phyloP scores from a whole-genome alignment of 495 filamentous ascomycete genomes.

The Xylaria cubensis region DNA sequence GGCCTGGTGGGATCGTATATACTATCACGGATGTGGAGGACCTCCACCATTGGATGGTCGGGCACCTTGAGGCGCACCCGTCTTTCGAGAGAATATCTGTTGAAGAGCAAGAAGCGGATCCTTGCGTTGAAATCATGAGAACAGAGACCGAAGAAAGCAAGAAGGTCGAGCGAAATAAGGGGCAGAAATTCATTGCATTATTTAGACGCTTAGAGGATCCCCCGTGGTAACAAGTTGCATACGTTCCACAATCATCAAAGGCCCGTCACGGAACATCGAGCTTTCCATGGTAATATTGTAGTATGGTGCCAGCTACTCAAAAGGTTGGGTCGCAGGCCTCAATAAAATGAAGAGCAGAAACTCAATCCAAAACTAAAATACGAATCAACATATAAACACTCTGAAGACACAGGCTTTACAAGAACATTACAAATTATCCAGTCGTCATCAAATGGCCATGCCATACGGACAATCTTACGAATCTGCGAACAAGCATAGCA shows the following conservation, averaged over 20 bases:
- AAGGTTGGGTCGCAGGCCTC: too few relatives aligned
- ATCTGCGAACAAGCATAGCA: too few relatives aligned
- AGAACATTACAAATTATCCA: too few relatives aligned
- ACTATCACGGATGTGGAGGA: constrained; percentile 98
- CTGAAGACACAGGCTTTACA: too few relatives aligned
- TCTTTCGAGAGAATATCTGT: constrained; percentile 70
- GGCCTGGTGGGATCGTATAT: constrained; percentile 84
- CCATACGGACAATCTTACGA: too few relatives aligned
- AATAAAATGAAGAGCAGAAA: too few relatives aligned
- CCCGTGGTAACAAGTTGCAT: constrained; percentile 58
- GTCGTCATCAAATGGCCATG: too few relatives aligned
- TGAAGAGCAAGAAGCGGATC: constrained; percentile 72
- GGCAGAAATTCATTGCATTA: constrained; percentile 84
- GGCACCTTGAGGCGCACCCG: constrained; percentile 76
- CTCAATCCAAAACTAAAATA: too few relatives aligned
- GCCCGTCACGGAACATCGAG: neutral
- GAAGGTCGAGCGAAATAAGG: constrained; percentile 91
- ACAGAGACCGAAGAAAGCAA: constrained; percentile 94
- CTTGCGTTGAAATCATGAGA: constrained; percentile 81
- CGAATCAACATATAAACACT: too few relatives aligned
- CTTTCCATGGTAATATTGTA: neutral
- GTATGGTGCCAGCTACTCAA: neutral
- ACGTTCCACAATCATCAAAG: neutral
- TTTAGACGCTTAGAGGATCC: constrained; percentile 84
- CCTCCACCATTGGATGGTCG: constrained; percentile 89